Evolutionary conservation across 2,329 filamentous ascomycete genomes (phyloP).

Genomic region (Colletotrichum sp.): DNA sequence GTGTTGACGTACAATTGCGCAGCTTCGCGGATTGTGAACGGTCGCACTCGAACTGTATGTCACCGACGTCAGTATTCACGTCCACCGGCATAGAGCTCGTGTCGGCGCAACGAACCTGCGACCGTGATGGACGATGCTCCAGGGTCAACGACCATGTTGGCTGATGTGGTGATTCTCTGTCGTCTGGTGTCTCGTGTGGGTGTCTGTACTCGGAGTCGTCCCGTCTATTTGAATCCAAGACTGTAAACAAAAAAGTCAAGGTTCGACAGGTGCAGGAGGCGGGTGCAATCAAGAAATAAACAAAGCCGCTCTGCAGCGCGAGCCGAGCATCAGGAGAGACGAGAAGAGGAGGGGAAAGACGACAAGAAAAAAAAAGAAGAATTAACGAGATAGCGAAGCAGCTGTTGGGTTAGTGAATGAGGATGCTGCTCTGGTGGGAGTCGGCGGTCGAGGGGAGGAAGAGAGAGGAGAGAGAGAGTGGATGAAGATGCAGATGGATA

Average conservation of each 20-base stretch:
- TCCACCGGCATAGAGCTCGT: neutral
- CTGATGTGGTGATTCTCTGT: neutral
- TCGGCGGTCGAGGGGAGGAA: neutral
- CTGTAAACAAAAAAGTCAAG: constrained; percentile 15
- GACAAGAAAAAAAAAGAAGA: neutral
- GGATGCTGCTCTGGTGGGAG: neutral
- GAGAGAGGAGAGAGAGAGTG: neutral
- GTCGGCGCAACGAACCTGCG: constrained; percentile 47
- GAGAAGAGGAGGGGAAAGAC: neutral
- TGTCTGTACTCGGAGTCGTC: neutral
- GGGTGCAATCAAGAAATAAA: constrained; percentile 20
- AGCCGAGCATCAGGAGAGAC: constrained; percentile 9
- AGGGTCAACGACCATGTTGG: constrained; percentile 36
- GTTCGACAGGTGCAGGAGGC: neutral
- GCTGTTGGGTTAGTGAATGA: constrained; percentile 12
- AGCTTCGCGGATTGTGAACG: constrained; percentile 88
- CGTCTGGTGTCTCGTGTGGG: neutral
- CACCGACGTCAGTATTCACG: neutral
- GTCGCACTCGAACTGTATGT: constrained; percentile 67
- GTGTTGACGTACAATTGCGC: constrained; percentile 73
- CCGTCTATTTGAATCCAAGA: neutral
- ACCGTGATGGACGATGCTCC: constrained; percentile 64
- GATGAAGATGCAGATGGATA: constrained; percentile 19
- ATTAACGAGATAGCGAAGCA: neutral
- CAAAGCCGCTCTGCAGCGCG: constrained; percentile 20